Percentiles rank a stretch among this genome's conserved stretches.
phyloP scores from a whole-genome alignment of 148 eudicot genomes.

The Camellia japonica region DNA sequence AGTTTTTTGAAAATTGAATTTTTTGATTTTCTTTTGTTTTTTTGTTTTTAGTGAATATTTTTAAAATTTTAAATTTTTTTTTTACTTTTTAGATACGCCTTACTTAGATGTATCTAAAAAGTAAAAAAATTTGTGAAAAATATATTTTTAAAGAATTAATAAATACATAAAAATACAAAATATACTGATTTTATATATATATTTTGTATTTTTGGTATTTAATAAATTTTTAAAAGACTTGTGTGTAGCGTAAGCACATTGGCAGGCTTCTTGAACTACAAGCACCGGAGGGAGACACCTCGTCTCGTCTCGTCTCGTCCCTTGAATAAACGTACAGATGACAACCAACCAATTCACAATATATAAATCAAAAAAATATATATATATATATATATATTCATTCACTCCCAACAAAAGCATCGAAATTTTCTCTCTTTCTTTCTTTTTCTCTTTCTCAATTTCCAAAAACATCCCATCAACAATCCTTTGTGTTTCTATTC shows the following conservation, averaged over 20 bases:
- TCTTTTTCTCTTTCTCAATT: neutral
- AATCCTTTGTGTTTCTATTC: conserved; percentile 4
- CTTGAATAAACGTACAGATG: conserved; percentile 24
- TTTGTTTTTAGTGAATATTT: no score
- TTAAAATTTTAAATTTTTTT: no score
- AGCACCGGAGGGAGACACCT: conserved; percentile 23
- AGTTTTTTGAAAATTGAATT: no score
- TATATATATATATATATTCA: neutral
- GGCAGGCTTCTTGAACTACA: neutral
- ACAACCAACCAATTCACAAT: conserved; percentile 24
- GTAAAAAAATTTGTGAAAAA: no score
- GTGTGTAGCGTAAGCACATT: conserved; percentile 13
- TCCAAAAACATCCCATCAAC: conserved; percentile 18
- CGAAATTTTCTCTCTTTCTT: conserved; percentile 3
- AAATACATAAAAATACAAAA: no score
- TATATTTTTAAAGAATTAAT: no score
- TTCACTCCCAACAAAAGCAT: conserved; percentile 17
- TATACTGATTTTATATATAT: no score
- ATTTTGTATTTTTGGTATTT: no score
- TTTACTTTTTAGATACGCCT: no score
- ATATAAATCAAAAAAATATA: conserved; percentile 21
- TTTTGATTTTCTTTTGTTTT: no score
- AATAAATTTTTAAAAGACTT: no score
- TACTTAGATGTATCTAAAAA: no score
- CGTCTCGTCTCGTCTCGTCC: conserved; percentile 20